These are phyloP conservation scores for Angophora floribunda DNA, from an alignment of 345 rosid genomes.

Conservation along the genomic window DNA sequence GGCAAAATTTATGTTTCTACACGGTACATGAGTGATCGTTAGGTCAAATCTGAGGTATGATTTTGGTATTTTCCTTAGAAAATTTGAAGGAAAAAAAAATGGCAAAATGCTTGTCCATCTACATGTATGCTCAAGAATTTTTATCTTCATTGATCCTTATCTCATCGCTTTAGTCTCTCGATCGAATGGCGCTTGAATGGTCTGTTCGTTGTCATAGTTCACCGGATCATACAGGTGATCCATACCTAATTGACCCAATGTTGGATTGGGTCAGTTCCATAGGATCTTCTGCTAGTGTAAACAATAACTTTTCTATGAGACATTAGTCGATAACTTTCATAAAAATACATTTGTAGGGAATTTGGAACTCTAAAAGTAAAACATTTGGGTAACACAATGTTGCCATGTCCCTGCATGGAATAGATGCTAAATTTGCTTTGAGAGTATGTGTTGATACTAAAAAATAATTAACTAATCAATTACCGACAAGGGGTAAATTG, in stretches of 20 bases:
- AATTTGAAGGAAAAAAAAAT: too few species aligned
- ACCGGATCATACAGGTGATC: neutral
- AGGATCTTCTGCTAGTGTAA: neutral
- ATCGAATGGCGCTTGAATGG: neutral
- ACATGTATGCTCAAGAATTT: neutral
- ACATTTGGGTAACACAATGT: neutral
- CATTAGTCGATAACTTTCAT: neutral
- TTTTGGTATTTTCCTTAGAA: too few species aligned
- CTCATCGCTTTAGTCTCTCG: neutral
- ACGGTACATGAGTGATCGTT: too few species aligned
- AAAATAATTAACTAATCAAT: too few species aligned
- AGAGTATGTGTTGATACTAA: neutral
- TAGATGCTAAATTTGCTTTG: neutral
- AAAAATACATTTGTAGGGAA: neutral
- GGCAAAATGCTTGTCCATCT: neutral
- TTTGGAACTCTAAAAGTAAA: neutral
- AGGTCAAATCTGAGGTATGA: too few species aligned
- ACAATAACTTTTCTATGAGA: neutral
- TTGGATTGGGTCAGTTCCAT: neutral
- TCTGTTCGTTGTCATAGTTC: neutral
- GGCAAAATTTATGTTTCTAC: too few species aligned
- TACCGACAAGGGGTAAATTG: too few species aligned
- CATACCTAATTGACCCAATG: neutral
- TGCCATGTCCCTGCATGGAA: neutral
- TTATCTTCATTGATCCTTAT: neutral